Conservation (phyloP, 768 basidiomycete species). For the Clathrus columnatus region DNA sequence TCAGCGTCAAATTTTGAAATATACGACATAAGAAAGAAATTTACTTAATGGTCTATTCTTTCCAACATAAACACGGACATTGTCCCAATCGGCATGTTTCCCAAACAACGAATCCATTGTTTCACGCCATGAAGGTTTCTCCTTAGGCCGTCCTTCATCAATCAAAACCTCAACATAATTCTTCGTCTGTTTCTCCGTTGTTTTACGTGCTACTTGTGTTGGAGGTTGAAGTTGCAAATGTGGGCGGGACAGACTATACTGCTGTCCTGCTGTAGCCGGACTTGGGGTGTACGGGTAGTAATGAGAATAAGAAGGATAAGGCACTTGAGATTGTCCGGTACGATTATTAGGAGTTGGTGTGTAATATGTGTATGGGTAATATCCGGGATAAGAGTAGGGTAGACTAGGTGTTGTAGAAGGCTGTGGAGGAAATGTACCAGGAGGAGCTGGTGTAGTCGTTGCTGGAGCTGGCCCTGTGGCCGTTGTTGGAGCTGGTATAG, state of each 20-base stretch:
- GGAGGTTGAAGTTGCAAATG: slow-evolving; percentile 16
- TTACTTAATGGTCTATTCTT: slow-evolving; percentile 59
- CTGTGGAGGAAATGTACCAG: slow-evolving; percentile 12
- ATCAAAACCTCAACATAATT: slow-evolving; percentile 67
- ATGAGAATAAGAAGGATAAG: slow-evolving; percentile 21
- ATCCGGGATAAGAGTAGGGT: slow-evolving; percentile 10
- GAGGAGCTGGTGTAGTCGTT: slow-evolving; percentile 14
- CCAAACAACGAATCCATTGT: slow-evolving; percentile 83
- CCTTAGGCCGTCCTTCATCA: slow-evolving; percentile 10
- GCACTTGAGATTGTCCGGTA: neutral
- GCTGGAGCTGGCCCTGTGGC: slow-evolving; percentile 7
- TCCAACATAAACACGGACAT: slow-evolving; percentile 52
- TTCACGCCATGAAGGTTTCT: slow-evolving; percentile 53
- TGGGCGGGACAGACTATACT: neutral
- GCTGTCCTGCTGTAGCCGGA: neutral
- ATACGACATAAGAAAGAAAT: slow-evolving; percentile 18
- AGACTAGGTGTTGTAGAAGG: slow-evolving; percentile 8
- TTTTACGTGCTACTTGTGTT: slow-evolving; percentile 19
- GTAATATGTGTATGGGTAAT: slow-evolving; percentile 11
- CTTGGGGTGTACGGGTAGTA: slow-evolving; percentile 5
- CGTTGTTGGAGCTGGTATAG: neutral
- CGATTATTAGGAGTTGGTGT: neutral
- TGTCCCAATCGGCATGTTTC: slow-evolving; percentile 73
- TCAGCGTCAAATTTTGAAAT: slow-evolving; percentile 15
- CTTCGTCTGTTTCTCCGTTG: slow-evolving; percentile 44